Evolutionary conservation across 1,284 basidiomycete species (phyloP).

Genomic region (Fistulina hepatica): DNA sequence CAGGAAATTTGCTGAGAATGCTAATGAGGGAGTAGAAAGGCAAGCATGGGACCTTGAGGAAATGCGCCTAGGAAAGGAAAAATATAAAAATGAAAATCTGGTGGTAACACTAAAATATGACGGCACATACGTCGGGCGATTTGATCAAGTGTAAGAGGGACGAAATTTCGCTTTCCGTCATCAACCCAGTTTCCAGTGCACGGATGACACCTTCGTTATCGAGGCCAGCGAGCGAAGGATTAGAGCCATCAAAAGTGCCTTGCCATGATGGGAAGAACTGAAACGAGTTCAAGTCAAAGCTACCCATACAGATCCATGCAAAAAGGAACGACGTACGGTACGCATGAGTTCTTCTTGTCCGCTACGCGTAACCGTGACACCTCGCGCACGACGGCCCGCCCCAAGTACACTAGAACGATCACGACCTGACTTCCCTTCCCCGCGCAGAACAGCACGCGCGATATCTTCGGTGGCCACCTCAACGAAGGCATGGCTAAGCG

Average conservation of each 20-base stretch:
- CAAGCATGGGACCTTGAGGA: slow-evolving; percentile 69
- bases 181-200: slow-evolving; percentile 48
- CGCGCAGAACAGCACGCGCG: slow-evolving; percentile 55
- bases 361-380: slow-evolving; percentile 69
- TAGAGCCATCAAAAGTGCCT: slow-evolving; percentile 58
- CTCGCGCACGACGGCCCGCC: slow-evolving; percentile 59
- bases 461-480: slow-evolving; percentile 51
- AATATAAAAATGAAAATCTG: slow-evolving; percentile 4
- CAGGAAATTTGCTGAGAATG: slow-evolving; percentile 63
- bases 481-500: slow-evolving; percentile 68
- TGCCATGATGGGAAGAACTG: slow-evolving; percentile 72
- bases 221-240: slow-evolving; percentile 53
- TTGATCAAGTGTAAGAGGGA: slow-evolving; percentile 56
- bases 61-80: slow-evolving; percentile 42
- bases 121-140: slow-evolving; percentile 55
- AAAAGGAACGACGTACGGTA: slow-evolving; percentile 36
- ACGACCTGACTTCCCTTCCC: slow-evolving; percentile 33
- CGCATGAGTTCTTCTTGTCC: slow-evolving; percentile 69
- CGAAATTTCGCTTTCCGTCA: slow-evolving; percentile 54
- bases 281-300: background rate
- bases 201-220: slow-evolving; percentile 42
- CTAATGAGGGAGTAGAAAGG: slow-evolving; percentile 68
- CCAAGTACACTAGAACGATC: slow-evolving; percentile 54
- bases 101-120: slow-evolving; percentile 1
- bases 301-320: background rate